A percentile compares a stretch with the other conserved stretches of the same genome.
phyloP scores from a whole-genome alignment of 306 rosid species.

The Sesbania bispinosa region DNA sequence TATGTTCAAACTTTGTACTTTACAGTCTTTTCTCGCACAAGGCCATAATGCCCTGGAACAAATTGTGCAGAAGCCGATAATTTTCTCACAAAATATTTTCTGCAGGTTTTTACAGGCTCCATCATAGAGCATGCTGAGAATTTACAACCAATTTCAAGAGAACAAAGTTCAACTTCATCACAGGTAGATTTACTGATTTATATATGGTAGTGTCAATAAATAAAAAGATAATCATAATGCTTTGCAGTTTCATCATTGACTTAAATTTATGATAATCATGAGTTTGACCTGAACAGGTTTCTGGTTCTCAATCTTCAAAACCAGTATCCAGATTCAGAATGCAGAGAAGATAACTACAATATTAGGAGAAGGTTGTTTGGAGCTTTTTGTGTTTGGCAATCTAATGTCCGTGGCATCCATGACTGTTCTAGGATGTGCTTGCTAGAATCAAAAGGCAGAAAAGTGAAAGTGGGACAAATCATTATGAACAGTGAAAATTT shows the following conservation, averaged over 20 bases:
- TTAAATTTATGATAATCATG: not conserved
- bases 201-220: not conserved
- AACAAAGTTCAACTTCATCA: slow-evolving; percentile 40
- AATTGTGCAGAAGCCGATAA: not conserved
- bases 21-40: not conserved
- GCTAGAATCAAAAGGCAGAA: slow-evolving; percentile 18
- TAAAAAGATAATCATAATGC: slow-evolving; percentile 1
- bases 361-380: not conserved
- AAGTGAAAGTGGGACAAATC: not conserved
- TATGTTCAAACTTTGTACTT: slow-evolving; percentile 24
- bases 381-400: slow-evolving; percentile 6
- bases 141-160: slow-evolving; percentile 33
- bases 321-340: slow-evolving; percentile 90
- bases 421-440: not conserved
- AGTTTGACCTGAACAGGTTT: slow-evolving; percentile 36
- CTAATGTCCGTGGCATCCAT: not conserved
- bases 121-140: slow-evolving; percentile 59
- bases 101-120: slow-evolving; percentile 87
- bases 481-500: not conserved
- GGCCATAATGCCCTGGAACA: not conserved
- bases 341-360: slow-evolving; percentile 63
- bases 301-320: slow-evolving; percentile 59
- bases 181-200: slow-evolving; percentile 43
- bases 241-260: slow-evolving; percentile 14
- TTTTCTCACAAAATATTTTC: slow-evolving; percentile 1